Evolutionary conservation across 495 filamentous ascomycete species (phyloP), one percentile per base, ranked within the genome.

Genomic region (Collariella sp.): DNA sequence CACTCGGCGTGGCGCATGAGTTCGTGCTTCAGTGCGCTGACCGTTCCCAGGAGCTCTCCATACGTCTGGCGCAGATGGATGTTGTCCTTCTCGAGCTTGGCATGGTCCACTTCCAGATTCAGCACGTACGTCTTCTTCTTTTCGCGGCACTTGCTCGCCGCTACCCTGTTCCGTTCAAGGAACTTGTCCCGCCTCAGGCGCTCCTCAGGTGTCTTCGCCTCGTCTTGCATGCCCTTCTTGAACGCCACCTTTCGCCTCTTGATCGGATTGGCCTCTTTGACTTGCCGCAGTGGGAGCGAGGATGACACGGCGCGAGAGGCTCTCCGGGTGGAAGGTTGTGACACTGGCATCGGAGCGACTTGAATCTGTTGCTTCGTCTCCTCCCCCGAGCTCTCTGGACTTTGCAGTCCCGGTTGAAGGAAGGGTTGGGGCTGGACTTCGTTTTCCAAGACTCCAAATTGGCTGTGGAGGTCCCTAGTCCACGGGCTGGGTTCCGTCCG

Each of bases 111-210:
- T 56, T 87, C 81, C 3, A 88, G 70, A 23, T 79, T 75, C 38
- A 79, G 70, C 7, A 83, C 82, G 66, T 81, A 84, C 57, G 83
- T 79, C 66, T 91, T 94, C 70, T 93, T 91, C 76, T 91, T 91
- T 65, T 85, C 82, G 2, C 89, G 81, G 63, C 89, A 94, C 60
- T 94, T 95, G 68, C 81, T 88, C 0, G 89, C 89, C 5, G 89
- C 89, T 5, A 90, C 64, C 5, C 89, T 81, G 62, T 95, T 95
- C 22, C 87, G 81, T 62, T 93, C 86, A 24, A 93, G 76, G 63
- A 88, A 82, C 54, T 72, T 71, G 46, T 61, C 66, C 26, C 74
- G 60, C 39, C 71, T 75, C 0, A 50, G 47, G 3, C 54, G 54
- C n/a, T 65, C 64, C 26, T 61, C 58, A 11, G 48, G 63, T 26